phyloP scores from a whole-genome alignment of 2,329 filamentous ascomycete genomes.

The Stachybotrys chlorohalonatus region DNA sequence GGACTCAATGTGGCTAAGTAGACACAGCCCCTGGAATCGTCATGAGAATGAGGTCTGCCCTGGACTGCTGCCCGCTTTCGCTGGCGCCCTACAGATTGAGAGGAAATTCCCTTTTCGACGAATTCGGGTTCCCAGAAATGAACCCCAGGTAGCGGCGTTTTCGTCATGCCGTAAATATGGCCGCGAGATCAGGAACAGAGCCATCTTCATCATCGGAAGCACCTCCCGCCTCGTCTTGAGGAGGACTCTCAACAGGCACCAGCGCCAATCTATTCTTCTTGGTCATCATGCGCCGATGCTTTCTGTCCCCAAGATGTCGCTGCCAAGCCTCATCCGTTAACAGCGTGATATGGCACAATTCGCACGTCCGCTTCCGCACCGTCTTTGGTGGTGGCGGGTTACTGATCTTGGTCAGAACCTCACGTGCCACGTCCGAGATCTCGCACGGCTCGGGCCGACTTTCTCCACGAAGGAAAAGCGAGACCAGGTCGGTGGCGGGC shows the following conservation, averaged over 20 bases:
- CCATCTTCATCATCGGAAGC: constrained; percentile 3
- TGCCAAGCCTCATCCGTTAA: constrained; percentile 43
- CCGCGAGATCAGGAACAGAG: constrained; percentile 17
- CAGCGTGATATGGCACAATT: constrained; percentile 58
- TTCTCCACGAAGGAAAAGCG: constrained; percentile 51
- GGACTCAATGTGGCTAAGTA: too few species aligned
- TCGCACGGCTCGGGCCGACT: constrained; percentile 41
- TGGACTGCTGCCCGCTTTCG: too few species aligned
- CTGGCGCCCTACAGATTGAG: too few species aligned
- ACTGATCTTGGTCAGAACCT: constrained; percentile 44
- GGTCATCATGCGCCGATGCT: constrained; percentile 23
- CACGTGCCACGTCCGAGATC: constrained; percentile 37
- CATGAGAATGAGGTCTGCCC: too few species aligned
- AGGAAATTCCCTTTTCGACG: too few species aligned
- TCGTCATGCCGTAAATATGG: constrained; percentile 14
- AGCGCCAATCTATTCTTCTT: constrained; percentile 28
- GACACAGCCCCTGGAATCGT: too few species aligned
- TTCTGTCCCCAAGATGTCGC: constrained; percentile 26
- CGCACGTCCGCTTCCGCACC: constrained; percentile 55
- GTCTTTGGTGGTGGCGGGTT: constrained; percentile 41
- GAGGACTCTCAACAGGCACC: constrained; percentile 17
- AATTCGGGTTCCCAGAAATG: too few species aligned
- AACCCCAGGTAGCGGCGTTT: too few species aligned
- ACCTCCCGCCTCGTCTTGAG: background rate
- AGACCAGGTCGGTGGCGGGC: constrained; percentile 54